phyloP scores from a whole-genome alignment of 345 rosid species.

The Hypericum perforatum region DNA sequence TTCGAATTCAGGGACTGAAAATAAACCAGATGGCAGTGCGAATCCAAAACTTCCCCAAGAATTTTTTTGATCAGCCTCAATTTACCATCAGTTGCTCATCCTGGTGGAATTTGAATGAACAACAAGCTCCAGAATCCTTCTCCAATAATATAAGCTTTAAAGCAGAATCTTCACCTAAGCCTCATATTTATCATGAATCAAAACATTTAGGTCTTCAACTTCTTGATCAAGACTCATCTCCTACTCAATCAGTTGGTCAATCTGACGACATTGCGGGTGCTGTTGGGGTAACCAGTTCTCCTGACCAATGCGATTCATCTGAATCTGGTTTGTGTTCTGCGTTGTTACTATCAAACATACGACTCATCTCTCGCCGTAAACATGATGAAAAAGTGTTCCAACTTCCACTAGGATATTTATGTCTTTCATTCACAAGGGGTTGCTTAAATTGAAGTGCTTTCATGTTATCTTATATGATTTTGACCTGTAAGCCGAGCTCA shows the following conservation, averaged over 20 bases:
- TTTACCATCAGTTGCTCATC: conserved; percentile 19
- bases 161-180: conserved; percentile 18
- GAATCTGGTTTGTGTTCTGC: conserved; percentile 27
- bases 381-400: too few species aligned
- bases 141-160: conserved; percentile 20
- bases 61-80: conserved; percentile 17
- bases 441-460: background rate
- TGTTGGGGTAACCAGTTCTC: conserved; percentile 23
- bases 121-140: conserved; percentile 11
- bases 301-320: conserved; percentile 30
- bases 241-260: conserved; percentile 25
- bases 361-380: too few species aligned
- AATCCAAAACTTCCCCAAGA: conserved; percentile 25
- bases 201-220: conserved; percentile 29
- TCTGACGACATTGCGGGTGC: conserved; percentile 25
- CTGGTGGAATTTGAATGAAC: conserved; percentile 32
- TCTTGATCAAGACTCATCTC: conserved; percentile 31
- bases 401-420: too few species aligned
- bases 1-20: background rate
- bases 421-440: background rate
- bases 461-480: background rate
- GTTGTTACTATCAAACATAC: too few species aligned
- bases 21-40: conserved; percentile 25
- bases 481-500: background rate
- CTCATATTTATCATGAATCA: conserved; percentile 9